A percentile compares a stretch with the other conserved stretches of the same genome.
Evolutionary conservation across 371 early-diverging fungal species (phyloP).

Genomic region (Lichtheimia ornata): DNA sequence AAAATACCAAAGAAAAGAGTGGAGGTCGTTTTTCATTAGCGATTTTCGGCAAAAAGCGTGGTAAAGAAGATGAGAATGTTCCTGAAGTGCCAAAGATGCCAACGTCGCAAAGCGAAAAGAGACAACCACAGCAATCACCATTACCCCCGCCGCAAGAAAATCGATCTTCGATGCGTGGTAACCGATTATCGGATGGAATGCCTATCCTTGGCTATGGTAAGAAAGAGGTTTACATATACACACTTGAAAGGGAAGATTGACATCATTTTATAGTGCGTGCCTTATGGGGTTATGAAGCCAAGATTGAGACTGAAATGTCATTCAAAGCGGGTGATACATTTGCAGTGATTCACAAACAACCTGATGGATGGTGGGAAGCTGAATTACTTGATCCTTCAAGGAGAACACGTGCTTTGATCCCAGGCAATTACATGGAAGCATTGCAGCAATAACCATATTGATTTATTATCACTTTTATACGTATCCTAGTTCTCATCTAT

Average conservation of each 20-base stretch:
- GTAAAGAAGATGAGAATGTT: conserved; percentile 12
- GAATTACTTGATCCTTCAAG: conserved; percentile 27
- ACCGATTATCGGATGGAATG: conserved; percentile 1
- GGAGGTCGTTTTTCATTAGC: conserved; percentile 17
- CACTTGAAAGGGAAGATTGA: background rate
- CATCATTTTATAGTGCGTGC: conserved; percentile 15
- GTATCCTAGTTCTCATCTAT: too few species aligned
- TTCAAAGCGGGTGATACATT: conserved; percentile 41
- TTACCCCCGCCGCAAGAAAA: too few species aligned
- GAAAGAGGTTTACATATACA: background rate
- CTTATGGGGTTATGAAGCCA: conserved; percentile 37
- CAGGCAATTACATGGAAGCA: conserved; percentile 47
- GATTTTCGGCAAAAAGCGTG: conserved; percentile 22
- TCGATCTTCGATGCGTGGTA: background rate
- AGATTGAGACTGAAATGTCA: conserved; percentile 46
- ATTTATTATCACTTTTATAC: too few species aligned
- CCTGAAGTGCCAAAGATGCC: background rate
- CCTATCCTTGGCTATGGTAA: conserved; percentile 15
- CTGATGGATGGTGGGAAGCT: conserved; percentile 57
- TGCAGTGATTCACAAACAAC: conserved; percentile 42
- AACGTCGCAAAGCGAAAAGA: background rate
- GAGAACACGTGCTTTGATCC: conserved; percentile 41
- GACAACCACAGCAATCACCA: conserved; percentile 5
- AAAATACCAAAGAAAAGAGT: background rate
- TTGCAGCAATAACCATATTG: background rate